Evolutionary conservation across 805 yeast species (phyloP).

Genomic region (Cyberlindnera euphorbiae): DNA sequence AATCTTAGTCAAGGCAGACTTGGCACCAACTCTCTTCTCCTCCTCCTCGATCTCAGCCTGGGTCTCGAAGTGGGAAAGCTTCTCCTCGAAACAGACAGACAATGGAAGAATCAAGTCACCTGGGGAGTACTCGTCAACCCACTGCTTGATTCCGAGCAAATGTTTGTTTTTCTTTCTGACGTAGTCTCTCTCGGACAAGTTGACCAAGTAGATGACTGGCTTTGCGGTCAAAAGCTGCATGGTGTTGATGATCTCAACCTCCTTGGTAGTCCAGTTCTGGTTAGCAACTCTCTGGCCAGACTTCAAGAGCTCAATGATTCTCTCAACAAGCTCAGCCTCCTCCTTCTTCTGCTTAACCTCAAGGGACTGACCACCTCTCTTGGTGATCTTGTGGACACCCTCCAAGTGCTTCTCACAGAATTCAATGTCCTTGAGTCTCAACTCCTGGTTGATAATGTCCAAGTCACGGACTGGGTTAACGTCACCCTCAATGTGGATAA

Average conservation of each 20-base stretch:
- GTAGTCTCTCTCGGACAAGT: slow-evolving; percentile 85
- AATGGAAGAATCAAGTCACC: slow-evolving; percentile 91
- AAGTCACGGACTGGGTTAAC: slow-evolving; percentile 94
- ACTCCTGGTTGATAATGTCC: slow-evolving; percentile 85
- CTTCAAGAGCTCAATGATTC: slow-evolving; percentile 72
- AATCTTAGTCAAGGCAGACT: slow-evolving; percentile 81
- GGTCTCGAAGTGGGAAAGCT: slow-evolving; percentile 79
- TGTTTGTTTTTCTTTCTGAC: slow-evolving; percentile 86
- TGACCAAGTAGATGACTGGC: slow-evolving; percentile 89
- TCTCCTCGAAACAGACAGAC: slow-evolving; percentile 89
- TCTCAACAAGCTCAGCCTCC: slow-evolving; percentile 70
- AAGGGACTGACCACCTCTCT: slow-evolving; percentile 83
- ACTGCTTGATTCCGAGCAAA: slow-evolving; percentile 72
- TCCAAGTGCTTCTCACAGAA: slow-evolving; percentile 81
- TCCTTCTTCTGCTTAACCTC: slow-evolving; percentile 88
- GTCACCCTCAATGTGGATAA: slow-evolving; percentile 94
- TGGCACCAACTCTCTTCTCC: slow-evolving; percentile 67
- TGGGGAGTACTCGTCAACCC: slow-evolving; percentile 86
- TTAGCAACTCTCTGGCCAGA: slow-evolving; percentile 86
- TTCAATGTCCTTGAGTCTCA: slow-evolving; percentile 95
- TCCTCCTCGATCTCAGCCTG: slow-evolving; percentile 79
- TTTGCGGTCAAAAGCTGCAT: slow-evolving; percentile 91
- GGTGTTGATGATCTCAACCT: slow-evolving; percentile 83
- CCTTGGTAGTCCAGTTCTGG: slow-evolving; percentile 82
- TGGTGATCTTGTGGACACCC: slow-evolving; percentile 72